A percentile compares a stretch with the other conserved stretches of the same genome.
Evolutionary conservation across 2,329 filamentous ascomycete genomes (phyloP).

Genomic region (Sordariomycetes sp.): DNA sequence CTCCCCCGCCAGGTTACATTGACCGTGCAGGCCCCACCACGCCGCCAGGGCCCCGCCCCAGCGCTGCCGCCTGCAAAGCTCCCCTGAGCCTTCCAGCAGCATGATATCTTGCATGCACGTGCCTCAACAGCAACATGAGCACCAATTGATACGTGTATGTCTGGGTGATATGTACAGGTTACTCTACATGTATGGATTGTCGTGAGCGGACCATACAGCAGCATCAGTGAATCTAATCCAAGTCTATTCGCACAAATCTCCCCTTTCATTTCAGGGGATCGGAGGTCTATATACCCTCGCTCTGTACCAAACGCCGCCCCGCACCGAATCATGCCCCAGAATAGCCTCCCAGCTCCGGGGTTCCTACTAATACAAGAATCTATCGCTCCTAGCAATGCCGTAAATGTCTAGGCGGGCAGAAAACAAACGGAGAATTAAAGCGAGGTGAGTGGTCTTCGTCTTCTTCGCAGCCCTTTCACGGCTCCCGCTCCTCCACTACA

Average conservation of each 20-base stretch:
- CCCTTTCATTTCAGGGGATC: not conserved
- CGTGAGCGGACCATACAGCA: not conserved
- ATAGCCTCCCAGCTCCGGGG: not conserved
- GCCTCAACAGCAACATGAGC: too few relatives aligned
- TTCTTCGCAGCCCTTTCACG: constrained; percentile 1
- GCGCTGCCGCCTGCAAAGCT: too few relatives aligned
- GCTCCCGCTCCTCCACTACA: constrained; percentile 17
- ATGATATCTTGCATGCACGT: too few relatives aligned
- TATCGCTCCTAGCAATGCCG: constrained; percentile 5
- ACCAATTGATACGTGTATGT: too few relatives aligned
- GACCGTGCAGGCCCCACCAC: not conserved
- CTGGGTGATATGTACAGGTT: too few relatives aligned
- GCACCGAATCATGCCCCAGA: not conserved
- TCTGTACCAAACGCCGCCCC: constrained; percentile 3
- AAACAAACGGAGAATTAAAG: constrained; percentile 1
- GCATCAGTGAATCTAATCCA: not conserved
- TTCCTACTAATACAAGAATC: constrained; percentile 4
- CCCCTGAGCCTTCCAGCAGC: too few relatives aligned
- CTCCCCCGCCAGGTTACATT: not conserved
- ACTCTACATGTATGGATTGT: not conserved
- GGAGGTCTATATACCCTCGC: not conserved
- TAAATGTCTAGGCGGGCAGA: not conserved
- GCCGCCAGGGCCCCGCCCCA: too few relatives aligned
- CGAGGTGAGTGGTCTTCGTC: constrained; percentile 5
- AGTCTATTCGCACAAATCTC: constrained; percentile 9